Base-by-base conservation (phyloP, 179 eudicot species). In the Corrigiola litoralis region DNA sequence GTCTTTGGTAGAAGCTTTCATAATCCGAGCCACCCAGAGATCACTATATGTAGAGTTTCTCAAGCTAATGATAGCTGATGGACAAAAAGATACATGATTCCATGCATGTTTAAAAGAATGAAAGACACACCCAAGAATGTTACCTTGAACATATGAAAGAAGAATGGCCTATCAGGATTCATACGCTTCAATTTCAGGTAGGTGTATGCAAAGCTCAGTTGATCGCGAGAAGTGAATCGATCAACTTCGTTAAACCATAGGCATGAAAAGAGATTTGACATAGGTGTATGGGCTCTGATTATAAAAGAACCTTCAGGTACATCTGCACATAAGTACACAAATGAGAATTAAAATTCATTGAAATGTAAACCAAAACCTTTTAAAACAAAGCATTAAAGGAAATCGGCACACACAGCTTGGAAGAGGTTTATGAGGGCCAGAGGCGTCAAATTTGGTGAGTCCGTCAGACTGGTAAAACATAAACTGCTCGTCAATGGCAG, bases 291-390 rank as follows among this genome's bases (percentile, higher is more conserved):
- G 33, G 97, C 98, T 70, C 94, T 87, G 72, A 87, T 72, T 63
- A 94, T 94, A 65, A 94, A 86, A 48, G 98, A 94, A 47, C 98
- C 98, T 79, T 94, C 97, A n/a, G 98, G 98, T 11, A 94, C 98
- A 84, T 85, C 97, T 94, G 88, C 61, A 78, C 52, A 58, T 17
- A 27, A 63, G 62, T 42, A 61, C n/a, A n/a, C n/a, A 31, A 2
- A 29, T 29, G 40, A 7, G 24, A 45, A 33, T n/a, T 45, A 45
- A 61, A n/a, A n/a, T n/a, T n/a, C n/a, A 11, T 5, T 9, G 5
- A 18, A 25, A 27, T 25, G 44, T 60, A 42, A 13, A 58, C 23
- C 9, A 46, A 20, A 54, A 52, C 9, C 12, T 24, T 27, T 20
- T 6, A 24, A 65, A 63, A 46, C 20, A 9, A 68, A 31, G 45